Conservation (phyloP, 352 stramenopile species). For the Globisporangium megalacanthum region DNA sequence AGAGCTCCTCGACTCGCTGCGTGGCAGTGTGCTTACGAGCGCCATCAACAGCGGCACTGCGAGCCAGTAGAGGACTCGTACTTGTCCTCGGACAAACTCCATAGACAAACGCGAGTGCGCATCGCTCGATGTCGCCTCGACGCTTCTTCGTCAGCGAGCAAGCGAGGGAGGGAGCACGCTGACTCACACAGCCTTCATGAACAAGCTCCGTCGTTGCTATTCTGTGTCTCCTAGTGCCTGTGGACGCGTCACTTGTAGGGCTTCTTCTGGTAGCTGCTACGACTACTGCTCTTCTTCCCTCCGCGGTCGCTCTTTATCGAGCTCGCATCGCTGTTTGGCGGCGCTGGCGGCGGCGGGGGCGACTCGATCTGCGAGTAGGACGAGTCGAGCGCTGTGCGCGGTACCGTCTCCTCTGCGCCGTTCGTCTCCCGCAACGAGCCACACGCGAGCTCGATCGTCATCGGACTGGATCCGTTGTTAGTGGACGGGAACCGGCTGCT, state of each 20-base stretch:
- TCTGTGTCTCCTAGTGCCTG: no score
- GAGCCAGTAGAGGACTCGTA: conserved; percentile 4
- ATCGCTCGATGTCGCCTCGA: no score
- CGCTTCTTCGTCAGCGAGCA: no score
- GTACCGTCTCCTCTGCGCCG: background rate
- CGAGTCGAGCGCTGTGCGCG: conserved; percentile 6
- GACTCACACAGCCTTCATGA: no score
- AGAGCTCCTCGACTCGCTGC: conserved; percentile 45
- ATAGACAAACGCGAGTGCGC: no score
- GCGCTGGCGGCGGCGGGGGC: background rate
- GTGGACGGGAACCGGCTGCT: background rate
- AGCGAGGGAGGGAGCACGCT: no score
- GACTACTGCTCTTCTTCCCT: background rate
- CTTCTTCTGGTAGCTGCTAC: no score
- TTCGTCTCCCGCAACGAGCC: conserved; percentile 5
- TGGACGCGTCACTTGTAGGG: no score
- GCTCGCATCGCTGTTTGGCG: no score
- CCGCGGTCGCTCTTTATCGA: background rate
- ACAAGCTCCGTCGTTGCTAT: no score
- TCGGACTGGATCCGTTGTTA: background rate
- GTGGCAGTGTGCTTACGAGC: conserved; percentile 21
- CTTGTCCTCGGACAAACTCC: no score
- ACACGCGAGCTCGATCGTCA: conserved; percentile 9
- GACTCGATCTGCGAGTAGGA: conserved; percentile 19
- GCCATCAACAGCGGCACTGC: conserved; percentile 12